phyloP scores from a whole-genome alignment of 768 basidiomycete genomes.

The Suillus ampliporus region DNA sequence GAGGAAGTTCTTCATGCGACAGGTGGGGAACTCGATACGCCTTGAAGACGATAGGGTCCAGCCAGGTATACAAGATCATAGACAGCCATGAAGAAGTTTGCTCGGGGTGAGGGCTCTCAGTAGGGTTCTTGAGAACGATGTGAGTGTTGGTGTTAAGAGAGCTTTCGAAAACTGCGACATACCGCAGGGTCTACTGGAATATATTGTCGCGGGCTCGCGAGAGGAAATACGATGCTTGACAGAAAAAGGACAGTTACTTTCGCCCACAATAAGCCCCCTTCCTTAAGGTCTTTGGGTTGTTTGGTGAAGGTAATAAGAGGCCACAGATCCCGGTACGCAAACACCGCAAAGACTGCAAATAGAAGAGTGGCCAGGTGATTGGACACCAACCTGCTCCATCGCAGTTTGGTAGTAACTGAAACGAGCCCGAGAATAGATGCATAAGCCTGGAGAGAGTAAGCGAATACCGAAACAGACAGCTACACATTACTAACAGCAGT shows the following conservation, averaged over 20 bases:
- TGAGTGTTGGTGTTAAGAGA: neutral
- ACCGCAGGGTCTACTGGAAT: conserved; percentile 55
- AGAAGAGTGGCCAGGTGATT: conserved; percentile 55
- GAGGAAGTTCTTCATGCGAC: conserved; percentile 48
- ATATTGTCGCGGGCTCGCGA: conserved; percentile 61
- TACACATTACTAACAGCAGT: conserved; percentile 18
- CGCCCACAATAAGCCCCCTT: conserved; percentile 58
- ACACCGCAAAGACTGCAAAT: conserved; percentile 53
- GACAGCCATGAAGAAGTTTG: conserved; percentile 46
- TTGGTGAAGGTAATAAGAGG: conserved; percentile 62
- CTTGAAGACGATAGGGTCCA: conserved; percentile 55
- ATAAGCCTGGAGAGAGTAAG: conserved; percentile 41
- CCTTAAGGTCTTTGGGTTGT: conserved; percentile 51
- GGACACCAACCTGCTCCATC: conserved; percentile 33
- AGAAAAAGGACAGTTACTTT: conserved; percentile 53
- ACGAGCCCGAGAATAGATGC: conserved; percentile 46
- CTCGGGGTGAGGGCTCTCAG: conserved; percentile 40
- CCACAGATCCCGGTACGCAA: conserved; percentile 62
- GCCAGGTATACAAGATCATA: conserved; percentile 51
- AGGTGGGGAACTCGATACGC: conserved; percentile 53
- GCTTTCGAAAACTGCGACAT: neutral
- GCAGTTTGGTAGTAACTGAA: conserved; percentile 39
- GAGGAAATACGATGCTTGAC: conserved; percentile 54
- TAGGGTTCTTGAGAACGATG: conserved; percentile 24
- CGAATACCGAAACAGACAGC: neutral